These are phyloP conservation scores for Musa beccarii DNA, from an alignment of 176 grass and related monocot genomes.

Conservation along the genomic window DNA sequence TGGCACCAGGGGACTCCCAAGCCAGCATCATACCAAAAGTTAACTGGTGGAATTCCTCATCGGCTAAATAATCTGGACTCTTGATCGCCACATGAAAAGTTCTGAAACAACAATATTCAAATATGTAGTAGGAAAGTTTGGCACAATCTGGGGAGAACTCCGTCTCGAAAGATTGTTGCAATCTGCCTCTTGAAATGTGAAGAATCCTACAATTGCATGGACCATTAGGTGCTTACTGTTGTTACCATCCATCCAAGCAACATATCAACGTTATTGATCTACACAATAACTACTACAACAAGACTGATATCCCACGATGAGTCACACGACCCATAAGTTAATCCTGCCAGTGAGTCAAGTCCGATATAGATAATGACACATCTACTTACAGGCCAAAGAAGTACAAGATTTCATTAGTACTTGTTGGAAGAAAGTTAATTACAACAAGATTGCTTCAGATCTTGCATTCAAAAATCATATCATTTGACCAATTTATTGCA, in stretches of 20 bases:
- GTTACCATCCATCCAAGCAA: not conserved
- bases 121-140: conserved; percentile 24
- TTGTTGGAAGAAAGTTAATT: no score
- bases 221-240: not conserved
- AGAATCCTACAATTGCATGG: conserved; percentile 53
- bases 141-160: conserved; percentile 31
- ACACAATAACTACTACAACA: not conserved
- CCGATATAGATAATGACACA: no score
- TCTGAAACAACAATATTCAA: conserved; percentile 70
- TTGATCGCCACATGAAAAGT: conserved; percentile 47
- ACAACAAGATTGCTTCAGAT: no score
- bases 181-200: conserved; percentile 30
- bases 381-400: no score
- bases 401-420: no score
- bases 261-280: not conserved
- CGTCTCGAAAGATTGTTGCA: conserved; percentile 44
- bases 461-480: no score
- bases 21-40: conserved; percentile 96
- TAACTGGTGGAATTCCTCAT: conserved; percentile 61
- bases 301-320: not conserved
- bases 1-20: conserved; percentile 62
- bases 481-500: no score
- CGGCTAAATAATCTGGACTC: conserved; percentile 40
- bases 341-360: no score
- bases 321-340: not conserved